Conservation (phyloP, 176 grass and related monocot genomes). For the bread wheat (Triticum aestivum) region DNA sequence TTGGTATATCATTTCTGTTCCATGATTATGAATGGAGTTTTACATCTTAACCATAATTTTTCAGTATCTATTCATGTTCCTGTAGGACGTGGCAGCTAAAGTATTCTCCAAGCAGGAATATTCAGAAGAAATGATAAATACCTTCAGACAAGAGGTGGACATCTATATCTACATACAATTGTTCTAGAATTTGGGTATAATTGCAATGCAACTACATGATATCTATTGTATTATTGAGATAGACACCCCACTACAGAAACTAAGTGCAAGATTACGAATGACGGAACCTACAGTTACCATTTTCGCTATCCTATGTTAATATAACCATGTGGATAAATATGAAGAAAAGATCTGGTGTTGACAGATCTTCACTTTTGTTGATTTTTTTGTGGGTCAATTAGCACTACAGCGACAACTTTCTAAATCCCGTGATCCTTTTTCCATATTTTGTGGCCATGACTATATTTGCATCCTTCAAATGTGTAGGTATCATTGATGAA, state of each 20-base stretch:
- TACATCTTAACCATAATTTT: not conserved
- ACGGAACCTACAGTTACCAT: not conserved
- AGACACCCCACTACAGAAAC: not conserved
- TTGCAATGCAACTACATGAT: not conserved
- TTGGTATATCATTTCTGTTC: conserved; percentile 41
- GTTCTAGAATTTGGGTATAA: not conserved
- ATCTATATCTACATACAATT: not conserved
- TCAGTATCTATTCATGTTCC: not conserved
- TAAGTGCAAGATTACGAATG: not conserved
- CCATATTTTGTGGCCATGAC: not conserved
- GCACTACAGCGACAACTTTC: not conserved
- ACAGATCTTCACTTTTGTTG: not conserved
- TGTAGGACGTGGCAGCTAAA: conserved; percentile 93
- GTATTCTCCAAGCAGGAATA: conserved; percentile 87
- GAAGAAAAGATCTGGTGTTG: not conserved
- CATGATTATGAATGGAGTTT: conserved; percentile 13
- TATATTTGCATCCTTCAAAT: not conserved
- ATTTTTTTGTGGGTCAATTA: not conserved
- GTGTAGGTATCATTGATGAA: conserved; percentile 90
- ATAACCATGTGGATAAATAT: not conserved
- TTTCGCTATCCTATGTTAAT: not conserved
- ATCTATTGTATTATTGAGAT: not conserved
- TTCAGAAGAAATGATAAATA: conserved; percentile 77
- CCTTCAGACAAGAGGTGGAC: conserved; percentile 88
- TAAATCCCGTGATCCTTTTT: not conserved